phyloP scores from a whole-genome alignment of 768 basidiomycete genomes.

The Albatrellus ellisii region DNA sequence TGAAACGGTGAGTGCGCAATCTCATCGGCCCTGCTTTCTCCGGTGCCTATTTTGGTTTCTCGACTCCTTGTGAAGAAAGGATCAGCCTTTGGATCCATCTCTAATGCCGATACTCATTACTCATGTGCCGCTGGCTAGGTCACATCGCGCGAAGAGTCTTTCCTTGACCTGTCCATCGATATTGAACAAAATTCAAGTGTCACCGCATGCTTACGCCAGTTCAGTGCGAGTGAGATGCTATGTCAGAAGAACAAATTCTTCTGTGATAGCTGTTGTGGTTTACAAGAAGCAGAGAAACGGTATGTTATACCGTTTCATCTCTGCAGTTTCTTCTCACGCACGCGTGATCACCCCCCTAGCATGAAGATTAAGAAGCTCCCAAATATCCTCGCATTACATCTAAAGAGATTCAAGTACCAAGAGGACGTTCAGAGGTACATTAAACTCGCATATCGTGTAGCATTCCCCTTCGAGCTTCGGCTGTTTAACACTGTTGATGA shows the following conservation, averaged over 20 bases:
- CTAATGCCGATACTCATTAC: slow-evolving; percentile 3
- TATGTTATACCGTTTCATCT: slow-evolving; percentile 22
- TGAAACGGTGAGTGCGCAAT: slow-evolving; percentile 56
- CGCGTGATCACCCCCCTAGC: slow-evolving; percentile 26
- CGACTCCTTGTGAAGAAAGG: slow-evolving; percentile 1
- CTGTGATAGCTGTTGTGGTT: slow-evolving; percentile 91
- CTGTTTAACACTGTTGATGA: slow-evolving; percentile 97
- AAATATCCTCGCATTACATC: slow-evolving; percentile 87
- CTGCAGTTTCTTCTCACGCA: slow-evolving; percentile 8
- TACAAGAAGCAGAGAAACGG: slow-evolving; percentile 98
- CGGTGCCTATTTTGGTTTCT: not conserved
- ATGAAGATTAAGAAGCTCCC: slow-evolving; percentile 99
- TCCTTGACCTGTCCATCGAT: slow-evolving; percentile 97
- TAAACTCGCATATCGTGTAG: slow-evolving; percentile 93
- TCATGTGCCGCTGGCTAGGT: slow-evolving; percentile 6
- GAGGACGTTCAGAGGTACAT: slow-evolving; percentile 84
- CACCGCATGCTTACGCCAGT: slow-evolving; percentile 90
- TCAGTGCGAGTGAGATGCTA: slow-evolving; percentile 97
- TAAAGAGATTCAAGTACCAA: slow-evolving; percentile 99
- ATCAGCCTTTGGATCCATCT: slow-evolving; percentile 16
- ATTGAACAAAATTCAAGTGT: slow-evolving; percentile 98
- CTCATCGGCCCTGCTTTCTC: not conserved
- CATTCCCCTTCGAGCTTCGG: slow-evolving; percentile 89
- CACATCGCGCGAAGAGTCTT: slow-evolving; percentile 81
- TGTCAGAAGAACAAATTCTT: slow-evolving; percentile 98